Conservation (phyloP, 352 stramenopile species). For the Pythium phragmitis region DNA sequence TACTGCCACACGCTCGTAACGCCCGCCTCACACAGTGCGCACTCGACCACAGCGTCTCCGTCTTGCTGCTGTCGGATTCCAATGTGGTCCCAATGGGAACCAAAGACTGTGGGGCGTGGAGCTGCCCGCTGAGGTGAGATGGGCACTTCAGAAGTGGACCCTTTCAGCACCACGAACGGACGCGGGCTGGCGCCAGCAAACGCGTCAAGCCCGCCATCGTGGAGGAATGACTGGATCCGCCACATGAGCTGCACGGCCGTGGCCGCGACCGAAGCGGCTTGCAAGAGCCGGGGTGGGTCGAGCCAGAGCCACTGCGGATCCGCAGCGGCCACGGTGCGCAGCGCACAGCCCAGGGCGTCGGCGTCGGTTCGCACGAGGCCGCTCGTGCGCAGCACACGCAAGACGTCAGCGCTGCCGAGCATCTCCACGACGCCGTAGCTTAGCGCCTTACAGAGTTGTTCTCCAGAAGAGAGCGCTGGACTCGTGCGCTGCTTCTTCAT, state of each 20-base stretch:
- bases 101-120: neutral
- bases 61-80: no score
- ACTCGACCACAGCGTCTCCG: neutral
- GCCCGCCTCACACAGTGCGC: constrained; percentile 12
- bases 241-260: constrained; percentile 4
- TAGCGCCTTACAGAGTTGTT: neutral
- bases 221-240: neutral
- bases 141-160: neutral
- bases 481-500: constrained; percentile 5
- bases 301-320: neutral
- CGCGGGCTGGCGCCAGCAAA: no score
- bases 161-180: no score
- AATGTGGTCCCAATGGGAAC: constrained; percentile 1
- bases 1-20: constrained; percentile 22
- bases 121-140: neutral
- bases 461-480: no score
- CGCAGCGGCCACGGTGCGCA: neutral
- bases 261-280: no score
- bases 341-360: constrained; percentile 3
- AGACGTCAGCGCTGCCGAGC: neutral
- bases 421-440: constrained; percentile 3
- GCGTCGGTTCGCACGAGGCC: neutral
- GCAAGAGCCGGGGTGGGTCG: no score
- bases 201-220: no score
- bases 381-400: constrained; percentile 1